Base-by-base conservation (phyloP, 2,329 filamentous ascomycete species). In the Ramularia collo-cygni region DNA sequence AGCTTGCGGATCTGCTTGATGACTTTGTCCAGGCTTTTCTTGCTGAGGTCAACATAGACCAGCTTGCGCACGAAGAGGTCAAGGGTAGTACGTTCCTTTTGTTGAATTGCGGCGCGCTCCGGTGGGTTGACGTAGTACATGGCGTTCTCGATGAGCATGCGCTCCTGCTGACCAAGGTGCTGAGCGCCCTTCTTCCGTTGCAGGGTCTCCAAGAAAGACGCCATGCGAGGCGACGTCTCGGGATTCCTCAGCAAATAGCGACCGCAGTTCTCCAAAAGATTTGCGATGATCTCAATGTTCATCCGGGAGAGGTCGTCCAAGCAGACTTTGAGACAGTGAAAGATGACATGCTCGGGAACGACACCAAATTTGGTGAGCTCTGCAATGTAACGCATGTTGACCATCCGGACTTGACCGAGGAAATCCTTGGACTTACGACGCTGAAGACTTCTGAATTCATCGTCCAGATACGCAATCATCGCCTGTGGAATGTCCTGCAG, bases 231-330 rank as follows among this genome's bases (percentile, higher is more conserved):
- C 8, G 85, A 83, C 0, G 93, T 96, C 47, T 96, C 89, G 0
- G 87, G 82, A 52, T 92, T 96, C 35, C 90, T 85, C 43, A 98
- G 74, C 15, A 98, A 71, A 63, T 95, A 98, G 13, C 92, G 80
- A 30, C 92, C 92, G 58, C 93, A 98, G 50, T 96, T 96, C 62
- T 98, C 92, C 15, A 98, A 74, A 18, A 98, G 72, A 57, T 93
- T 94, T 57, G 89, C 93, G 48, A 98, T 90, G 54, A 98, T 95
- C 63, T 98, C 93, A 48, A 98, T 95, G 58, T 98, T 98, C 85
- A 95, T 95, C 46, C 90, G 79, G 2, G 92, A 95, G 59, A 98
- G 98, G 58, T 98, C 92, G 56, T 98, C 92, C 18, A 98, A 69
- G 52, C 90, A 93, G 61, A 98, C 90, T 64, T 95, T 98, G 54